These are phyloP conservation scores for Pseudonitzschia delicatissima DNA, from an alignment of 108 stramenopile species.

Conservation along the genomic window DNA sequence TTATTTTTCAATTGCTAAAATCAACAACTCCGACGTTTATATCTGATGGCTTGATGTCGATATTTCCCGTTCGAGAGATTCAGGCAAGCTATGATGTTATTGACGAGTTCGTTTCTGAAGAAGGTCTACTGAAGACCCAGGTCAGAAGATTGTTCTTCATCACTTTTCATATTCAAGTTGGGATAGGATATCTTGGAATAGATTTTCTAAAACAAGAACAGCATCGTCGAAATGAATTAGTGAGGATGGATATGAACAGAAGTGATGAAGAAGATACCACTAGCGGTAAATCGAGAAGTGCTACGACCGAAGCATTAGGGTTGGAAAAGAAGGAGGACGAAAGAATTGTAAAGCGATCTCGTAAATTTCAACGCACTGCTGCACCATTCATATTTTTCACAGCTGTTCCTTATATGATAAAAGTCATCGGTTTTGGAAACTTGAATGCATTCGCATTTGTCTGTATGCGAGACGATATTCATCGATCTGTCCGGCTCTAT, in stretches of 20 bases:
- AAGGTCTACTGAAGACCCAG: conserved; percentile 48
- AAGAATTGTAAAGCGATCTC: conserved; percentile 35
- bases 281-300: not conserved
- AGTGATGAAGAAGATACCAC: conserved; percentile 6
- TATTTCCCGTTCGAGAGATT: conserved; percentile 72
- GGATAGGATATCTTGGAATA: conserved; percentile 84
- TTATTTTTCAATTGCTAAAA: conserved; percentile 13
- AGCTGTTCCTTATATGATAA: conserved; percentile 85
- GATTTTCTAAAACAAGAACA: conserved; percentile 76
- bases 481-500: conserved; percentile 75
- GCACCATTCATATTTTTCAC: conserved; percentile 73
- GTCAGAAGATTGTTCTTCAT: conserved; percentile 70
- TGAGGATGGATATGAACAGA: conserved; percentile 71
- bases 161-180: conserved; percentile 86
- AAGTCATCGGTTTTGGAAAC: conserved; percentile 79
- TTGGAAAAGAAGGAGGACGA: conserved; percentile 2
- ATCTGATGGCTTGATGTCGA: conserved; percentile 30
- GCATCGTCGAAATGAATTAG: conserved; percentile 67
- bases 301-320: not conserved
- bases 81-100: conserved; percentile 57
- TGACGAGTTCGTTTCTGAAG: conserved; percentile 43
- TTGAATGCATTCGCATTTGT: conserved; percentile 77
- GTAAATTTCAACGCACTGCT: conserved; percentile 65
- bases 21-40: conserved; percentile 27
- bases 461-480: conserved; percentile 73